phyloP scores from a whole-genome alignment of 1,139 yeast species.

The Maudiozyma humilis region DNA sequence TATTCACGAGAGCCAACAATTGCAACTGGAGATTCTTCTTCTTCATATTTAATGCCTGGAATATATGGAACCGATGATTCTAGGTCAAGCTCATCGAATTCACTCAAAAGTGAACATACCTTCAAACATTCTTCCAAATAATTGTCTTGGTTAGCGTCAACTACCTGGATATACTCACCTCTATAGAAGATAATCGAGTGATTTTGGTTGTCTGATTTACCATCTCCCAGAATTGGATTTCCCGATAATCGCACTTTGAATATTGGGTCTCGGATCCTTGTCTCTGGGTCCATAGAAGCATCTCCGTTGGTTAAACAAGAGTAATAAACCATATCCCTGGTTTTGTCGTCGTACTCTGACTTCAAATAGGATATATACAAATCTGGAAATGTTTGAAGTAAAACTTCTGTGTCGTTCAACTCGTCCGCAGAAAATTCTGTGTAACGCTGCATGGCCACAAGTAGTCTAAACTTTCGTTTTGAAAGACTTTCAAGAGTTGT shows the following conservation, averaged over 20 bases:
- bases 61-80: conserved; percentile 38
- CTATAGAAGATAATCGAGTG: conserved; percentile 68
- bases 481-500: conserved; percentile 46
- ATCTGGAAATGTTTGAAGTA: conserved; percentile 56
- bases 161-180: conserved; percentile 80
- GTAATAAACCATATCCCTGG: conserved; percentile 36
- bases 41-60: conserved; percentile 37
- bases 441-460: conserved; percentile 66
- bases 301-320: conserved; percentile 57
- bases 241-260: conserved; percentile 64
- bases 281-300: conserved; percentile 34
- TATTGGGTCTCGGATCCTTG: conserved; percentile 40
- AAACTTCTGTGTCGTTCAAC: conserved; percentile 44
- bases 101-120: conserved; percentile 67
- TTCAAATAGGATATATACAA: conserved; percentile 54
- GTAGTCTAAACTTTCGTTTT: conserved; percentile 53
- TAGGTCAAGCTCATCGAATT: conserved; percentile 55
- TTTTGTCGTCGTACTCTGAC: conserved; percentile 32
- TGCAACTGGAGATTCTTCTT: conserved; percentile 52
- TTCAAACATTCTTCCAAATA: conserved; percentile 79
- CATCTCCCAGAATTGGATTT: conserved; percentile 83
- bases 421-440: conserved; percentile 46
- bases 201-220: conserved; percentile 83
- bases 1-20: conserved; percentile 85
- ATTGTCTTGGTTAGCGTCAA: conserved; percentile 85